Base-by-base conservation (phyloP, 2,329 filamentous ascomycete species). In the Nannizziopsis barbatae region DNA sequence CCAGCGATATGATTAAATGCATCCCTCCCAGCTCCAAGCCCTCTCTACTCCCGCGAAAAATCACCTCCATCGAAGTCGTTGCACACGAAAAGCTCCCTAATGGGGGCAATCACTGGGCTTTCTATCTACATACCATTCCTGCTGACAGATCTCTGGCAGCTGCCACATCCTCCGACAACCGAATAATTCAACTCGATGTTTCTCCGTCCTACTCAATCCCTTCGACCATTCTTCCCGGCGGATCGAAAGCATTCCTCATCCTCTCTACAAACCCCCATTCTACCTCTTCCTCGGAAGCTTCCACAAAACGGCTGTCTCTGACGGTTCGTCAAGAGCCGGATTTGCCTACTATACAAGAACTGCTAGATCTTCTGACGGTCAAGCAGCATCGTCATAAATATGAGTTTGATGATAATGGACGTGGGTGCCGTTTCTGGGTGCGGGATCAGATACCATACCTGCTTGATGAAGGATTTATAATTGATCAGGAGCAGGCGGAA, bases 161-260 rank as follows among this genome's bases (percentile, higher is more conserved):
- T n/a, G 10, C 44, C 12, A 33, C 37, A 5, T 5, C 9, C 22
- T 20, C 5, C 18, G 45, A 47, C 45, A 7, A 33, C 37, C 51
- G 48, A 37, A 38, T 45, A 20, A 51, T 42, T 48, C 49, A 45
- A 40, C 39, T 49, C 30, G 46, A 49, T 32, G 35, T 49, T 32
- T 42, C 46, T 11, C 46, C 38, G 3, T 49, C 46, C 32, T 42
- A 48, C 38, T 42, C 46, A 2, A 42, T 37, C 15, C 46, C 40
- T 11, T 43, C 46, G 6, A 42, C 46, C 38, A 20, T 49, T 15
- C 39, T 49, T 14, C 39, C 39, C 14, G 39, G 31, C 32, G 46
- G 46, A 11, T 49, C 46, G 10, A 49, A 49, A n/a, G 46, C 46
- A 7, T 38, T 44, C n/a, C 40, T 49, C 31, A 43, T 49, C 31